Evolutionary conservation across 2,329 filamentous ascomycete genomes (phyloP).

Genomic region (Phoma sp.): DNA sequence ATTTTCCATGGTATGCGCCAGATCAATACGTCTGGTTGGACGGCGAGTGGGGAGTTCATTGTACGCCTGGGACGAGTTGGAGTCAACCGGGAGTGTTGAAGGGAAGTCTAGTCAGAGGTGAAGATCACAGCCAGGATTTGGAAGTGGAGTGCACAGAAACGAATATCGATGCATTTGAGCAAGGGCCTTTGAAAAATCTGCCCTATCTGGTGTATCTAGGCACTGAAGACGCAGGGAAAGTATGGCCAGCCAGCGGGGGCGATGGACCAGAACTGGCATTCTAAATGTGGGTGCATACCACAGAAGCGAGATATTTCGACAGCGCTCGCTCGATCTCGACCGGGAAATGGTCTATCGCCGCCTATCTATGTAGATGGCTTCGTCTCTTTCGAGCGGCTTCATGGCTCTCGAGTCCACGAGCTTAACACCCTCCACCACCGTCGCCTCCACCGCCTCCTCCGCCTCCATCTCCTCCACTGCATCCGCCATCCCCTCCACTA

Average conservation of each 20-base stretch:
- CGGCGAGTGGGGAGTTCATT: slow-evolving; percentile 6
- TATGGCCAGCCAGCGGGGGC: slow-evolving; percentile 8
- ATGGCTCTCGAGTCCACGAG: background rate
- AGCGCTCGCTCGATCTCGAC: too few species aligned
- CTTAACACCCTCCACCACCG: background rate
- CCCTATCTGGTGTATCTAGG: slow-evolving; percentile 24
- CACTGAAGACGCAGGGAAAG: slow-evolving; percentile 5
- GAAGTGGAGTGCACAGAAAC: background rate
- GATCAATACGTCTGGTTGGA: slow-evolving; percentile 11
- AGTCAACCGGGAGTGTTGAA: slow-evolving; percentile 7
- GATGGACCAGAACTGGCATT: slow-evolving; percentile 11
- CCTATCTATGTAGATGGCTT: too few species aligned
- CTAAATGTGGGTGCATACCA: background rate
- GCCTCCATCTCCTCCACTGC: slow-evolving; percentile 3
- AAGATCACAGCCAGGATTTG: background rate
- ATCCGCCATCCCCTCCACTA: background rate
- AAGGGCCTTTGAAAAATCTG: slow-evolving; percentile 9
- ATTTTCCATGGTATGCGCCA: slow-evolving; percentile 24
- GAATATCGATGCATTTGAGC: background rate
- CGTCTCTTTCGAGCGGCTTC: background rate
- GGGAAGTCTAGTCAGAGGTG: background rate
- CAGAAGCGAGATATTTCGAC: background rate
- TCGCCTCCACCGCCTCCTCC: slow-evolving; percentile 8
- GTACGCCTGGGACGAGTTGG: slow-evolving; percentile 2
- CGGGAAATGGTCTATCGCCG: too few species aligned